Evolutionary conservation across 257 asterid genomes (phyloP).

Genomic region (Leonotis leonurus): DNA sequence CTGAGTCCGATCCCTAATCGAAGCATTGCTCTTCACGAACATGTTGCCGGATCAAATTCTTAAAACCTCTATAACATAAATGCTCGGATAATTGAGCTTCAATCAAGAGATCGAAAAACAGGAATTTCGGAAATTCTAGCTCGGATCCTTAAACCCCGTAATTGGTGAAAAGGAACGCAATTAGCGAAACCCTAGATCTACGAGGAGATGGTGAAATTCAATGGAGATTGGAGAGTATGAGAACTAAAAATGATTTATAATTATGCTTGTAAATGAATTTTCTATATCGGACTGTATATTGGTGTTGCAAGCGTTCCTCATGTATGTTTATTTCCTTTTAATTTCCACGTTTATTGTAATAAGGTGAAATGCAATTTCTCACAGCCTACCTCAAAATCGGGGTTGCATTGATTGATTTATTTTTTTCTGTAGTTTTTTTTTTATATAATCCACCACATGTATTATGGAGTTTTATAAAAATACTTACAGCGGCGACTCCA

Average conservation of each 20-base stretch:
- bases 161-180: conserved; percentile 6
- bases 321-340: no score
- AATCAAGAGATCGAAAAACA: conserved; percentile 10
- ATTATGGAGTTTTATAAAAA: no score
- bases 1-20: conserved; percentile 84
- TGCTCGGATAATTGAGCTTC: not conserved
- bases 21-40: conserved; percentile 57
- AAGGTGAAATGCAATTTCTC: no score
- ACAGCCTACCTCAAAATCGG: no score
- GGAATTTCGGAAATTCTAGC: not conserved
- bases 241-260: not conserved
- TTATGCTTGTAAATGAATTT: not conserved
- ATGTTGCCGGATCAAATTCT: conserved; percentile 21
- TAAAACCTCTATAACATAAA: conserved; percentile 16
- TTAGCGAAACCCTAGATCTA: conserved; percentile 35
- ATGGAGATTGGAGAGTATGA: not conserved
- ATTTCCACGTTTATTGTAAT: no score
- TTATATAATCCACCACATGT: no score
- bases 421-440: no score
- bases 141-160: conserved; percentile 23
- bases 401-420: no score
- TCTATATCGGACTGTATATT: not conserved
- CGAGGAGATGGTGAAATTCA: conserved; percentile 15
- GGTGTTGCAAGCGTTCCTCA: no score
- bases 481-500: no score